phyloP scores from a whole-genome alignment of 2,329 filamentous ascomycete species.

The Tolypocladium sp. region DNA sequence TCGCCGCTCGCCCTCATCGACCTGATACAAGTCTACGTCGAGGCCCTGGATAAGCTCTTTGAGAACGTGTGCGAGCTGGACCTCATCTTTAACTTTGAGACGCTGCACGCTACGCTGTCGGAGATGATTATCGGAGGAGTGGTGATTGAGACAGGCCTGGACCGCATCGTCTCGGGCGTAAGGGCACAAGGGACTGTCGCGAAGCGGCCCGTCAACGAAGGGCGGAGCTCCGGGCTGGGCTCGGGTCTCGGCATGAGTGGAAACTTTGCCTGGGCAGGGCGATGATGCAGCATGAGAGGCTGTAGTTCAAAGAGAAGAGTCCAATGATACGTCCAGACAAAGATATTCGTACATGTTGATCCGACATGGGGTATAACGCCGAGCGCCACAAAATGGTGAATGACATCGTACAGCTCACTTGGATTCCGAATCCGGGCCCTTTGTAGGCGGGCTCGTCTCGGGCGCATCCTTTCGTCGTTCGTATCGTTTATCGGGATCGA shows the following conservation, averaged over 20 bases:
- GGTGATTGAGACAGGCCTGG: conserved; percentile 84
- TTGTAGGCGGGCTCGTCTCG: conserved; percentile 14
- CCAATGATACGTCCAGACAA: conserved; percentile 8
- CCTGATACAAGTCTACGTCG: conserved; percentile 96
- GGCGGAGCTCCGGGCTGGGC: conserved; percentile 35
- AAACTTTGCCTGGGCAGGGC: conserved; percentile 46
- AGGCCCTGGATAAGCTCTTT: conserved; percentile 87
- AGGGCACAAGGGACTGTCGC: conserved; percentile 67
- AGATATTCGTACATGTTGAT: conserved; percentile 15
- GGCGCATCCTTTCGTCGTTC: conserved; percentile 30
- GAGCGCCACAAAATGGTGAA: conserved; percentile 14
- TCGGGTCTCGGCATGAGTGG: conserved; percentile 46
- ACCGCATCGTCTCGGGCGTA: conserved; percentile 81
- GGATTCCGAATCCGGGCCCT: conserved; percentile 17
- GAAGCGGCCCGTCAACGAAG: conserved; percentile 70
- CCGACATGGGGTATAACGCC: conserved; percentile 15
- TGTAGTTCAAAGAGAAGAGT: conserved; percentile 2
- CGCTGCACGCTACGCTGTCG: conserved; percentile 77
- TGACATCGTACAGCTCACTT: conserved; percentile 13
- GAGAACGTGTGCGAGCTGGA: conserved; percentile 98
- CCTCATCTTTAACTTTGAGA: conserved; percentile 98
- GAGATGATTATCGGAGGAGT: conserved; percentile 97
- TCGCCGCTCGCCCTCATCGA: conserved; percentile 92
- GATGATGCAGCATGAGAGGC: conserved; percentile 15
- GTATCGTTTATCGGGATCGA: conserved; percentile 32